Percentiles rank a stretch among this genome's conserved stretches.
phyloP scores from a whole-genome alignment of 202 grass and related monocot genomes.

The Alloteropsis angusta region DNA sequence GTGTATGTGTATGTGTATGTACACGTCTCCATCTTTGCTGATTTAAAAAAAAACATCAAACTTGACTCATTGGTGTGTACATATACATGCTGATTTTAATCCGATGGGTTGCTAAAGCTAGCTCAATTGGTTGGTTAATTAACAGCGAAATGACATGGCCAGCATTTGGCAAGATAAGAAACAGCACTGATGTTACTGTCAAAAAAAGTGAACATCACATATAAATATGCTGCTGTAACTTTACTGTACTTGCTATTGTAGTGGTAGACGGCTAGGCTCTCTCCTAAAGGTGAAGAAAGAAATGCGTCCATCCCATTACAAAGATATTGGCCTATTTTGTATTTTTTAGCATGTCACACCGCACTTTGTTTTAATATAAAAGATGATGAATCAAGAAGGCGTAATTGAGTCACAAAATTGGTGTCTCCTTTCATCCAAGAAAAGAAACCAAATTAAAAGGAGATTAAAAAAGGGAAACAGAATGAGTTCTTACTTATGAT shows the following conservation, averaged over 20 bases:
- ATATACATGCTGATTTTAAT: background rate
- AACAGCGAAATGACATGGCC: no score
- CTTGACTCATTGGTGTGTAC: no score
- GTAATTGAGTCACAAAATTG: background rate
- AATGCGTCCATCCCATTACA: background rate
- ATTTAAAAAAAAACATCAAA: no score
- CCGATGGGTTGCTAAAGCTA: background rate
- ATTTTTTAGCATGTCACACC: background rate
- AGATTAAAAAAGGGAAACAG: background rate
- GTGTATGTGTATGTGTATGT: no score
- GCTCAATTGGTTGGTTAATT: background rate
- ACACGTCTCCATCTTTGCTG: no score
- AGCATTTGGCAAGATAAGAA: no score
- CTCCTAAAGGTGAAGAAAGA: background rate
- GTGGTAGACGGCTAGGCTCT: background rate
- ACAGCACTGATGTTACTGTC: background rate
- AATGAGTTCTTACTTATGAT: background rate
- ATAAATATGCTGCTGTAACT: background rate
- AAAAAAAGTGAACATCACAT: background rate
- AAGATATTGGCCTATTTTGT: background rate
- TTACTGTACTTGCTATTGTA: background rate
- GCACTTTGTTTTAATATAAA: background rate
- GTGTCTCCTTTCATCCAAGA: background rate
- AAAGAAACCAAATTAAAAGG: background rate
- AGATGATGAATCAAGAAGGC: background rate